Base-by-base conservation (phyloP, 2,329 filamentous ascomycete genomes). In the Alternaria longipes region DNA sequence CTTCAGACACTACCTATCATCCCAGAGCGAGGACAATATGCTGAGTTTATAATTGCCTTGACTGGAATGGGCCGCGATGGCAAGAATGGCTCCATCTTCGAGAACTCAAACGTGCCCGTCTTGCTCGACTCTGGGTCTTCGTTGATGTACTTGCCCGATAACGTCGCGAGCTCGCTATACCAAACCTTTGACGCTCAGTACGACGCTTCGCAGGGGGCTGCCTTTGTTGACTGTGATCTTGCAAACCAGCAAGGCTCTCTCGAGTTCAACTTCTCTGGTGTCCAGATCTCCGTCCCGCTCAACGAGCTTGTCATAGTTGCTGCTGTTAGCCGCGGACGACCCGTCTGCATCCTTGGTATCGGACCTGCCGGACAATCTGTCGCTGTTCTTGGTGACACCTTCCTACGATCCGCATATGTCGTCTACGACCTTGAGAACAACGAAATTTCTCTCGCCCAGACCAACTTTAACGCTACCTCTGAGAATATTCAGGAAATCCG, bases 51-150 rank as follows among this genome's bases (percentile, higher is more conserved):
- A 74, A 84, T 87, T 47, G 83, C 82, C 3, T 69, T 86, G 64
- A 86, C 84, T 5, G 81, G 76, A 4, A 71, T 85, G 58, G 81
- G 81, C 16, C 68, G 74, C 16, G 81, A 81, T 57, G 79, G 80
- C 36, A 73, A 81, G 20, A 76, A 76, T 11, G 77, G 79, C 30
- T 81, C 80, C 11, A 71, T 86, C 56, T 82, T 80, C 58, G 71
- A 71, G 54, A 75, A 82, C 58, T 69, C 81, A 54, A 74, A 75
- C 26, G 74, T 80, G n/a, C 80, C 86, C 4, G 90, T 88, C 3
- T 84, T 93, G 5, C 84, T 94, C 36, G 91, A 94, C 78, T 91
- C 90, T 1, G 91, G 91, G 38, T 91, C 89, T n/a, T 91, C 89
- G 3, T 81, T 92, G 62, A 89, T 85, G 66, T 91, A 91, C 71